These are phyloP conservation scores for Nigrograna mackinnonii DNA, from an alignment of 2,329 filamentous ascomycete species.

Conservation along the genomic window DNA sequence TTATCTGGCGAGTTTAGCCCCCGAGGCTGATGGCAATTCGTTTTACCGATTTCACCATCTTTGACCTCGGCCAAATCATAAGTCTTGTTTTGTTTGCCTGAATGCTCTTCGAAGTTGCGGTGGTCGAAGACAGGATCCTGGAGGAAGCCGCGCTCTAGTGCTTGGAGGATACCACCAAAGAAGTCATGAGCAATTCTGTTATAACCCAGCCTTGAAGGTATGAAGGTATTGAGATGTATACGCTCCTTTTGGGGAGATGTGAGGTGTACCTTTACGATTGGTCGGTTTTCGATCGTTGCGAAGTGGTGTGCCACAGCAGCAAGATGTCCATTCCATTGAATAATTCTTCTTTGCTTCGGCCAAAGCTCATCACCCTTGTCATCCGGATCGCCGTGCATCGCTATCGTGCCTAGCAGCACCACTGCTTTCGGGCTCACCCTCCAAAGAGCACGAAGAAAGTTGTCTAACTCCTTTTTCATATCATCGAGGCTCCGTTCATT, in stretches of 20 bases:
- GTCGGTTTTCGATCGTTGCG: background rate
- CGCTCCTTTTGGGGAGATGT: background rate
- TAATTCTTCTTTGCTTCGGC: background rate
- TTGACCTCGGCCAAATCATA: background rate
- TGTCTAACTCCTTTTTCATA: background rate
- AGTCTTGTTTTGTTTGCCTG: background rate
- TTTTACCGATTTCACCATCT: background rate
- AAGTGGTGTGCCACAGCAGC: background rate
- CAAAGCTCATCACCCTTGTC: background rate
- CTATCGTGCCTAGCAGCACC: background rate
- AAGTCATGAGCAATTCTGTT: constrained; percentile 3
- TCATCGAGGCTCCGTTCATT: background rate
- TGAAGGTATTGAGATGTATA: background rate
- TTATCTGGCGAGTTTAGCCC: background rate
- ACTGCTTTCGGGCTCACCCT: background rate
- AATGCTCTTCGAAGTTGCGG: background rate
- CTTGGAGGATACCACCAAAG: background rate
- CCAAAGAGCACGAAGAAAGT: background rate
- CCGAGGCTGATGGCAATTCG: background rate
- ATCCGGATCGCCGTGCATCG: background rate
- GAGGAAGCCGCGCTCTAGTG: constrained; percentile 1
- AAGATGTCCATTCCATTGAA: background rate
- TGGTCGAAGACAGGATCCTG: background rate
- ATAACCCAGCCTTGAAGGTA: background rate
- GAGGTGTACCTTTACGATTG: background rate